Evolutionary conservation across 169 alveolate genomes (phyloP).

Genomic region (Amoebophrya sp.): DNA sequence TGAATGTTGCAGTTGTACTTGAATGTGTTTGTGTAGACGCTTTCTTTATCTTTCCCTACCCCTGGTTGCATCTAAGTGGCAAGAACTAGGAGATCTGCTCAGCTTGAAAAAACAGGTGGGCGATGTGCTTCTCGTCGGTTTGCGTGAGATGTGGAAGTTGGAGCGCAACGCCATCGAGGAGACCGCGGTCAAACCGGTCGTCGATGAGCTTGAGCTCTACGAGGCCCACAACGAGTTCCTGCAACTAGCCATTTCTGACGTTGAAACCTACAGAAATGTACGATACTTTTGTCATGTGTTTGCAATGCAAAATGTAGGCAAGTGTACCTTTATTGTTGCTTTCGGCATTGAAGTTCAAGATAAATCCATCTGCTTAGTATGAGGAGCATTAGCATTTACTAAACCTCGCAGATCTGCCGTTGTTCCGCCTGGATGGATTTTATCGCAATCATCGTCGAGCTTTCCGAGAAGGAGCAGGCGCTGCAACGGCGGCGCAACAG

Average conservation of each 20-base stretch:
- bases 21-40: too few relatives aligned
- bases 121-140: not conserved
- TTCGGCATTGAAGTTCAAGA: too few relatives aligned
- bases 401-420: not conserved
- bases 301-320: too few relatives aligned
- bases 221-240: slow-evolving; percentile 10
- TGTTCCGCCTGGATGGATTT: not conserved
- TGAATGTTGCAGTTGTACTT: too few relatives aligned
- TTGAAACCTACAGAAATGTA: not conserved
- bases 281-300: too few relatives aligned
- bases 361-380: too few relatives aligned
- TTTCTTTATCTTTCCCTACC: too few relatives aligned
- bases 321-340: too few relatives aligned
- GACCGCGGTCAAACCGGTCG: not conserved
- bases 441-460: not conserved
- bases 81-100: too few relatives aligned
- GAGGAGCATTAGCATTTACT: too few relatives aligned
- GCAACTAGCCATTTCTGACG: not conserved
- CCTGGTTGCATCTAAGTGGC: too few relatives aligned
- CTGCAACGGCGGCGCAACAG: too few relatives aligned
- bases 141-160: not conserved
- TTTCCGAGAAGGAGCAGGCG: slow-evolving; percentile 6
- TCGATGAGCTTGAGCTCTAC: not conserved
- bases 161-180: not conserved
- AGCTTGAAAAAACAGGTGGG: not conserved